A percentile compares a stretch with the other conserved stretches of the same genome.
Evolutionary conservation across 352 stramenopile genomes (phyloP).

Genomic region (Globisporangium middletonii): DNA sequence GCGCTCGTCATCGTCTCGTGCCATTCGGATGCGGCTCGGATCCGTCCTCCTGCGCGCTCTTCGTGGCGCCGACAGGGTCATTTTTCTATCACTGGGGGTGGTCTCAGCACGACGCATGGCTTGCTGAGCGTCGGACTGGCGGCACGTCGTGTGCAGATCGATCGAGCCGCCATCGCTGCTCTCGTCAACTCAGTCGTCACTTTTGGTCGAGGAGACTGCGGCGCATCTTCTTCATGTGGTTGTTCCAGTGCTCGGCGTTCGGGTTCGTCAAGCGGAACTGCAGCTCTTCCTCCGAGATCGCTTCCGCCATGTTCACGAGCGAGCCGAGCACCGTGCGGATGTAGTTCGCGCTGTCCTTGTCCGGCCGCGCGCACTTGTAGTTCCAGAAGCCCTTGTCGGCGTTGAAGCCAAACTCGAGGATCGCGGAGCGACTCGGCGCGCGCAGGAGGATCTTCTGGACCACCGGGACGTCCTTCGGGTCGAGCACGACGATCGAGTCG

Average conservation of each 20-base stretch:
- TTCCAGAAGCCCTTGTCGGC: conserved; percentile 86
- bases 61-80: no score
- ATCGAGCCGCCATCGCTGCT: not conserved
- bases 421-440: conserved; percentile 49
- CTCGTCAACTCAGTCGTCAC: conserved; percentile 6
- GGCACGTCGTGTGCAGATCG: no score
- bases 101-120: no score
- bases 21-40: no score
- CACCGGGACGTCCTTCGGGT: conserved; percentile 63
- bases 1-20: no score
- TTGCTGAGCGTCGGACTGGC: no score
- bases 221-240: conserved; percentile 78
- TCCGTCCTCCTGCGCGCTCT: no score
- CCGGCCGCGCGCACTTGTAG: conserved; percentile 82
- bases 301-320: conserved; percentile 89
- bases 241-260: conserved; percentile 73
- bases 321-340: conserved; percentile 87
- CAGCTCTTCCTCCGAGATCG: conserved; percentile 88
- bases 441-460: conserved; percentile 65
- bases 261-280: conserved; percentile 79
- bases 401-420: conserved; percentile 87
- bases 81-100: no score
- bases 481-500: conserved; percentile 74
- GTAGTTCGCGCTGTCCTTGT: conserved; percentile 89
- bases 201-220: conserved; percentile 57